Base-by-base conservation (phyloP, 306 rosid species). In the Cucumis cinereus region DNA sequence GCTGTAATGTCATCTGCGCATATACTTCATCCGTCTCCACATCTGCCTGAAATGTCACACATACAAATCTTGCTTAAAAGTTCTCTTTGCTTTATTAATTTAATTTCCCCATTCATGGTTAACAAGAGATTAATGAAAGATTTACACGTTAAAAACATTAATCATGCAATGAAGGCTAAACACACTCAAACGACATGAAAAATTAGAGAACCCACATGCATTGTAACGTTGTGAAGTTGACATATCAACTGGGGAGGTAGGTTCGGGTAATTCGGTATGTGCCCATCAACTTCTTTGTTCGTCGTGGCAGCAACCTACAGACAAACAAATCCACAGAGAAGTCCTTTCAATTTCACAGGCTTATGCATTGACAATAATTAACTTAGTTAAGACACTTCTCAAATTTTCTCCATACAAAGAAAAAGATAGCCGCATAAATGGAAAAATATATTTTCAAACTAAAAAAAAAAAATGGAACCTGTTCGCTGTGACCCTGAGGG, bases 401-500 rank as follows among this genome's bases (percentile, higher is more conserved):
- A 35, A 54, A 15, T 33, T 53, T 4, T 17, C 6, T 7, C 49
- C 63, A 50, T n/a, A 5, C 73, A 40, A 43, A 68, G 7, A 64
- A 3, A 66, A 41, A 72, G 35, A 14, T 15, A 50, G 41, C 75
- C 38, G 41, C 41, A 47, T 15, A 45, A 47, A 70, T 70, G 75
- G 13, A 49, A 70, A 24, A 2, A 13, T 43, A 22, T 10, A 68
- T 14, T 38, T 6, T 22, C 54, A 3, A 68, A 41, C 35, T 41
- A 22, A 68, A 4, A 33, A 62, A 45, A 71, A 49, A 17, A 9
- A 41, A 71, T 49, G 17, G 7, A 77, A 87, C 93, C 93, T 89
- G 96, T 86, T 91, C 96, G 53, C 96, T 89, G 62, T 92, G 98
- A 77, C 98, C 98, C 90, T 92, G 98, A 75, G 98, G 92, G 81